Evolutionary conservation across 1,284 basidiomycete genomes (phyloP).

Genomic region (Agroathelia rolfsii): DNA sequence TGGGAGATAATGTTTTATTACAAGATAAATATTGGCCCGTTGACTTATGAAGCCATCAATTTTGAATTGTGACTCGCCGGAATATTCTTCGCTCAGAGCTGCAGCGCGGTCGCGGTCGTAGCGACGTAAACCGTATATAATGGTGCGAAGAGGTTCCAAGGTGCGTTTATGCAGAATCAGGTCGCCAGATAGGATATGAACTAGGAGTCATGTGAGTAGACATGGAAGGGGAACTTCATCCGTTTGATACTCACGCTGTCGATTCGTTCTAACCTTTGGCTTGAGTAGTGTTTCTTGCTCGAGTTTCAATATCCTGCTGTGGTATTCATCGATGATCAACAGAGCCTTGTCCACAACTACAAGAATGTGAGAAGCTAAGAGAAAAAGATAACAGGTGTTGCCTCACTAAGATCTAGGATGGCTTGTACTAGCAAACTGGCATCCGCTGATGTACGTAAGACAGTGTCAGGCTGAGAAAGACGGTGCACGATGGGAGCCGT

Average conservation of each 20-base stretch:
- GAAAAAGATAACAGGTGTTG: too few species aligned
- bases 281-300: slow-evolving; percentile 15
- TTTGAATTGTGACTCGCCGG: slow-evolving; percentile 2
- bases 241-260: slow-evolving; percentile 13
- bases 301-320: slow-evolving; percentile 15
- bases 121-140: slow-evolving; percentile 17
- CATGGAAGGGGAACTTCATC: background rate
- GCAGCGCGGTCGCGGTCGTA: slow-evolving; percentile 18
- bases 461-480: slow-evolving; percentile 13
- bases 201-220: slow-evolving; percentile 6
- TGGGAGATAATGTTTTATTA: background rate
- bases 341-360: slow-evolving; percentile 18
- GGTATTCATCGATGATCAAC: slow-evolving; percentile 18
- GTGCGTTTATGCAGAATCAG: slow-evolving; percentile 17
- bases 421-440: slow-evolving; percentile 14
- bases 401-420: slow-evolving; percentile 13
- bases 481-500: slow-evolving; percentile 14
- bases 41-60: slow-evolving; percentile 16
- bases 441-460: slow-evolving; percentile 14
- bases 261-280: slow-evolving; percentile 17
- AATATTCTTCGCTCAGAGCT: slow-evolving; percentile 10
- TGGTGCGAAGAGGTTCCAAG: slow-evolving; percentile 15
- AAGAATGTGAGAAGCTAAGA: background rate
- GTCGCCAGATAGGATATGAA: slow-evolving; percentile 20
- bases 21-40: slow-evolving; percentile 14